Conservation (phyloP, 768 basidiomycete species). For the Brasilioporus rufonigricans region DNA sequence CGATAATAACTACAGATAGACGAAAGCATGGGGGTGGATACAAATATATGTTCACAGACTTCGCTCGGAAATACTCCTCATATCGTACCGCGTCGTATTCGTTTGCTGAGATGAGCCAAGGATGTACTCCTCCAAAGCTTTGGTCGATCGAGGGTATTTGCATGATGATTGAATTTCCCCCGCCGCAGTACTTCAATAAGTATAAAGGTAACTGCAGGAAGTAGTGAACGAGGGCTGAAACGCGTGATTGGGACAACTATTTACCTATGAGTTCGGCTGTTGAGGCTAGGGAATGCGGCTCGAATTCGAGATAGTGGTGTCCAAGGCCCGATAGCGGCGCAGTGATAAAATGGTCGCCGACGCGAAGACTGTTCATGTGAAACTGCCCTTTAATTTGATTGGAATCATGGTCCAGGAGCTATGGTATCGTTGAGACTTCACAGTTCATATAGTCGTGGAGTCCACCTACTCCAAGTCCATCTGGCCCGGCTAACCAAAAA, state of each 20-base stretch:
- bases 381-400: slow-evolving; percentile 49
- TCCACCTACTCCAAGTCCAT: slow-evolving; percentile 48
- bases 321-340: slow-evolving; percentile 54
- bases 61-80: slow-evolving; percentile 4
- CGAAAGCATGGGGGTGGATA: slow-evolving; percentile 2
- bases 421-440: slow-evolving; percentile 2
- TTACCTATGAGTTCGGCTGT: slow-evolving; percentile 54
- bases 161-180: slow-evolving; percentile 51
- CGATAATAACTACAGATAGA: neutral
- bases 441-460: neutral
- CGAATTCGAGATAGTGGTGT: slow-evolving; percentile 57
- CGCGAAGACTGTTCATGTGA: slow-evolving; percentile 47
- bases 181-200: slow-evolving; percentile 65
- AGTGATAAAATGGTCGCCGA: slow-evolving; percentile 43
- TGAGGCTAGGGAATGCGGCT: slow-evolving; percentile 44
- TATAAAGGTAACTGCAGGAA: slow-evolving; percentile 51
- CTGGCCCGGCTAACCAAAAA: slow-evolving; percentile 56
- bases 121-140: slow-evolving; percentile 42
- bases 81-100: slow-evolving; percentile 34
- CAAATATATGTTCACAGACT: slow-evolving; percentile 1
- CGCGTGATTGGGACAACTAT: neutral
- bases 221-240: slow-evolving; percentile 10
- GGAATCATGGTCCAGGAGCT: slow-evolving; percentile 56
- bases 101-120: slow-evolving; percentile 28
- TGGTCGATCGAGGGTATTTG: slow-evolving; percentile 47